Conservation (phyloP, 2,329 filamentous ascomycete species). For the Stagonosporopsis chrysanthemi region DNA sequence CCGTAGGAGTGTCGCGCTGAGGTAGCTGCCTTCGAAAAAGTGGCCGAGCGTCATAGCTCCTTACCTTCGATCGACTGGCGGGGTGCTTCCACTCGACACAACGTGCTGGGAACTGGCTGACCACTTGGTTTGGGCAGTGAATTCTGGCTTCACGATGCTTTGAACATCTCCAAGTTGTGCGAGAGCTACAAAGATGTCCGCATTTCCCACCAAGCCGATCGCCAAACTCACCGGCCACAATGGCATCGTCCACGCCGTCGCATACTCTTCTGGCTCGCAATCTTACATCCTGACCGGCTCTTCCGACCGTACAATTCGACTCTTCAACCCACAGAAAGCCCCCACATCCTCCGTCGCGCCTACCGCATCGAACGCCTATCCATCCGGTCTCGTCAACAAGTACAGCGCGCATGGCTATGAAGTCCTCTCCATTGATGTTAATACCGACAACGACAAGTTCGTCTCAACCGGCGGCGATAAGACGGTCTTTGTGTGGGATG, state of each 20-base stretch:
- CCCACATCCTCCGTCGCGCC: conserved; percentile 47
- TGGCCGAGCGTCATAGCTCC: conserved; percentile 34
- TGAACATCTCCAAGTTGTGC: conserved; percentile 18
- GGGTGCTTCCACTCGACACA: conserved; percentile 1
- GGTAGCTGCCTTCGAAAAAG: conserved; percentile 29
- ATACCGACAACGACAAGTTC: conserved; percentile 80
- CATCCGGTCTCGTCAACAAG: conserved; percentile 74
- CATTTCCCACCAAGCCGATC: conserved; percentile 52
- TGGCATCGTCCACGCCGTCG: conserved; percentile 59
- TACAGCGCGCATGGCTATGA: conserved; percentile 93
- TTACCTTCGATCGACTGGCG: conserved; percentile 11
- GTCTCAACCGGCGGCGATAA: conserved; percentile 90
- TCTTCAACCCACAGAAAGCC: conserved; percentile 77
- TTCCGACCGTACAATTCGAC: conserved; percentile 81
- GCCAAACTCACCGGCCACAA: conserved; percentile 53
- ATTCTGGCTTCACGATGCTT: conserved; percentile 27
- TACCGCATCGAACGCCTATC: conserved; percentile 29
- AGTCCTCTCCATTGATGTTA: conserved; percentile 80
- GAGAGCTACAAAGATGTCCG: conserved; percentile 38
- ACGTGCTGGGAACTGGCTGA: not conserved
- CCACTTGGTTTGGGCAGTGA: not conserved
- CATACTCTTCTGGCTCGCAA: conserved; percentile 58
- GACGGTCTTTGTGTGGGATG: conserved; percentile 93
- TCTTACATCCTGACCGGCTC: conserved; percentile 79
- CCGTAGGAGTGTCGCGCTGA: not conserved